Conservation (phyloP, 257 asterid genomes). For the Paraleonurus japonicus region DNA sequence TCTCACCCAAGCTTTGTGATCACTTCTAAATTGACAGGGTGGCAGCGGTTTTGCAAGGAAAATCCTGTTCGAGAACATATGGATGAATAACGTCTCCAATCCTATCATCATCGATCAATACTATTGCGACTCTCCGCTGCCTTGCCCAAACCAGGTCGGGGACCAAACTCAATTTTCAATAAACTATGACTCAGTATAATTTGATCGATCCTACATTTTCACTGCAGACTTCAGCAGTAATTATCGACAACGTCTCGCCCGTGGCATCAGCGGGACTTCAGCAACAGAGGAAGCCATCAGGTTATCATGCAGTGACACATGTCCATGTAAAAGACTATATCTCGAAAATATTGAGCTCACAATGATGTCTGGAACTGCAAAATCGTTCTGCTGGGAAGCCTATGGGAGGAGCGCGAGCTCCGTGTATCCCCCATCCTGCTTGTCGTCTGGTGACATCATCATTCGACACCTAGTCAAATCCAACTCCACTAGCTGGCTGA, state of each 20-base stretch:
- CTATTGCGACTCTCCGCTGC: conserved; percentile 60
- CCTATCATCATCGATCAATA: conserved; percentile 86
- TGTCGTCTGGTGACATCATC: conserved; percentile 42
- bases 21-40: conserved; percentile 48
- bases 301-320: conserved; percentile 69
- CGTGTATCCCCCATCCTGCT: conserved; percentile 58
- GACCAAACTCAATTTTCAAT: not conserved
- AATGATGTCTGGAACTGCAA: conserved; percentile 35
- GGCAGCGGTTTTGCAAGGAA: conserved; percentile 76
- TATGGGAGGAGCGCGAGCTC: conserved; percentile 54
- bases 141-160: conserved; percentile 73
- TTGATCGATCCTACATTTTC: not conserved
- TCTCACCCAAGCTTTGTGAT: not conserved
- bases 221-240: conserved; percentile 65
- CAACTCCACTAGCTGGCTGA: conserved; percentile 30
- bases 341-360: conserved; percentile 54
- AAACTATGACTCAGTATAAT: not conserved
- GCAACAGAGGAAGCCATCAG: conserved; percentile 60
- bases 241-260: conserved; percentile 41
- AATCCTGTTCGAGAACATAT: conserved; percentile 54
- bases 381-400: conserved; percentile 78
- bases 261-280: conserved; percentile 63
- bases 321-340: conserved; percentile 55
- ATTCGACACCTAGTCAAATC: conserved; percentile 29
- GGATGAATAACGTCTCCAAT: conserved; percentile 80